Conservation (phyloP, 331 rosid genomes). For the Cydonia oblonga region DNA sequence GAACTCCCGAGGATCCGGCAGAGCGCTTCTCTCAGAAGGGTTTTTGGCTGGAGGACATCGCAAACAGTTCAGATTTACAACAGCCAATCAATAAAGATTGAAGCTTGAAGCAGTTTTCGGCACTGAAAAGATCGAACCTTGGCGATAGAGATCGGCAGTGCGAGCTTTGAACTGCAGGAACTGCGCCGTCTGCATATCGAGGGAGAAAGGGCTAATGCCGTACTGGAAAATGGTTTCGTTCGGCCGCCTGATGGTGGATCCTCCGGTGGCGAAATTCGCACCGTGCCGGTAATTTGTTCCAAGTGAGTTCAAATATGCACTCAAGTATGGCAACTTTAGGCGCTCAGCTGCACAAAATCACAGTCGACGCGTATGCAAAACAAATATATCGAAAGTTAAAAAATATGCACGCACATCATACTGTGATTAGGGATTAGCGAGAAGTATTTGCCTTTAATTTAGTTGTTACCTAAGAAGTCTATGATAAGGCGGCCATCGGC, state of each 20-base stretch:
- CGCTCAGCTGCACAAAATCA: conserved; percentile 51
- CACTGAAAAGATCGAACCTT: conserved; percentile 28
- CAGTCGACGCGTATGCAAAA: accelerated
- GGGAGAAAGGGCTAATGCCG: conserved; percentile 82
- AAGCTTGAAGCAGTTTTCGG: neutral
- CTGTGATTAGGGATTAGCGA: no score
- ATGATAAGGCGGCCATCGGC: conserved; percentile 79
- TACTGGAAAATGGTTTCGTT: conserved; percentile 79
- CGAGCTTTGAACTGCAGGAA: conserved; percentile 67
- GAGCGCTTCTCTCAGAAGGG: conserved; percentile 36
- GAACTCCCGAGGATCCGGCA: conserved; percentile 76
- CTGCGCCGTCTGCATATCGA: conserved; percentile 72
- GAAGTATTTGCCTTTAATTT: no score
- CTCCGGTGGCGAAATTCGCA: conserved; percentile 92
- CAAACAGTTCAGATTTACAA: neutral
- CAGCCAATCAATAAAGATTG: neutral
- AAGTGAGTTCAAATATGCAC: conserved; percentile 85
- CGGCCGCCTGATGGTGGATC: conserved; percentile 77
- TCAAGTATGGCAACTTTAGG: conserved; percentile 66
- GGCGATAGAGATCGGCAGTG: conserved; percentile 40
- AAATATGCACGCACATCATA: no score
- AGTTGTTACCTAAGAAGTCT: conserved; percentile 61
- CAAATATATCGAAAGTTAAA: no score
- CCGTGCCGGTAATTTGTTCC: conserved; percentile 77
- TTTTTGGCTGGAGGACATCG: conserved; percentile 37